Percentiles rank a stretch among this genome's conserved stretches.
Evolutionary conservation across 2,329 filamentous ascomycete genomes (phyloP).

Genomic region (Penicillium sp.): DNA sequence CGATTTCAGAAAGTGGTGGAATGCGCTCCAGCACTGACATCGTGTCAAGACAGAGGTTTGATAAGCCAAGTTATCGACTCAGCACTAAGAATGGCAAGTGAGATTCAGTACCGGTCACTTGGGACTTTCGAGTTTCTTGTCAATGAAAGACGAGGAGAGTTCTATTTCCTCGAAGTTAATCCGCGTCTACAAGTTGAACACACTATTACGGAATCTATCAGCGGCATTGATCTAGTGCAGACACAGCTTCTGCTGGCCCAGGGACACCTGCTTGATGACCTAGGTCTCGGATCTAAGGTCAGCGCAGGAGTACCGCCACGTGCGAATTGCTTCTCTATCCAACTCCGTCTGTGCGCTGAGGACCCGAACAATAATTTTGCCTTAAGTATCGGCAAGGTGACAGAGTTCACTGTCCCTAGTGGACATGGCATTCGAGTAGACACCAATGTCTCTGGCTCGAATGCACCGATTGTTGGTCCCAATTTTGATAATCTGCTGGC

Average conservation of each 20-base stretch:
- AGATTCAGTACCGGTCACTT: slow-evolving; percentile 59
- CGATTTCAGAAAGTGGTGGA: slow-evolving; percentile 66
- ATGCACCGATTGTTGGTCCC: slow-evolving; percentile 48
- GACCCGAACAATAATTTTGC: slow-evolving; percentile 56
- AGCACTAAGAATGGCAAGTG: slow-evolving; percentile 44
- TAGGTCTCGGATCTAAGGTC: slow-evolving; percentile 34
- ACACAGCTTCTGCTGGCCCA: slow-evolving; percentile 58
- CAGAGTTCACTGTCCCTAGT: slow-evolving; percentile 54
- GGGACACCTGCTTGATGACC: slow-evolving; percentile 46
- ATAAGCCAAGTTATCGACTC: slow-evolving; percentile 55
- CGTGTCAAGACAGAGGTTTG: slow-evolving; percentile 48
- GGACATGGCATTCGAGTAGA: slow-evolving; percentile 62
- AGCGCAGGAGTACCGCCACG: slow-evolving; percentile 40
- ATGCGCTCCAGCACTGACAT: slow-evolving; percentile 54
- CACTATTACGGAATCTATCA: slow-evolving; percentile 61
- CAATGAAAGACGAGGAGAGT: slow-evolving; percentile 50
- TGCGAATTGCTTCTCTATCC: slow-evolving; percentile 49
- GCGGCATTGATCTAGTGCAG: slow-evolving; percentile 56
- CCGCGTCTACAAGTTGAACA: slow-evolving; percentile 64
- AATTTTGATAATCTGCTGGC: slow-evolving; percentile 63
- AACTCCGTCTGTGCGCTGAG: slow-evolving; percentile 61
- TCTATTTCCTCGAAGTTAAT: slow-evolving; percentile 64
- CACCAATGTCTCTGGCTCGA: slow-evolving; percentile 51
- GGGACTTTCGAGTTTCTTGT: slow-evolving; percentile 68
- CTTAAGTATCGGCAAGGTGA: slow-evolving; percentile 62